Conservation (phyloP, 176 grass and related monocot genomes). For the Lolium perenne region DNA sequence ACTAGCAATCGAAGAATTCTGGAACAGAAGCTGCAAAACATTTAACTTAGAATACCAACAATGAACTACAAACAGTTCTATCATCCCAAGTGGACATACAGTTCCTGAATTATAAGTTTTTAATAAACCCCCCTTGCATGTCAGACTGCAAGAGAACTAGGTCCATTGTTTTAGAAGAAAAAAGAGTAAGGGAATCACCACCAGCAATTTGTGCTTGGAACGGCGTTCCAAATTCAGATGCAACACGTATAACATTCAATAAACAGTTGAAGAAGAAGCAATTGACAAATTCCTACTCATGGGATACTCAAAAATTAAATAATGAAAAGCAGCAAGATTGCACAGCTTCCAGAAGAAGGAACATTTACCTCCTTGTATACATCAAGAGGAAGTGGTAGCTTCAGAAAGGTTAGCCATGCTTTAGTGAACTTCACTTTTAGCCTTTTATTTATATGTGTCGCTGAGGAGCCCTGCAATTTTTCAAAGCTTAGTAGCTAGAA, state of each 20-base stretch:
- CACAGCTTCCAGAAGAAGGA: neutral
- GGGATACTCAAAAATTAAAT: neutral
- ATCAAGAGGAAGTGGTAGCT: constrained; percentile 86
- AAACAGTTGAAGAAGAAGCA: constrained; percentile 19
- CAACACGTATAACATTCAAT: constrained; percentile 16
- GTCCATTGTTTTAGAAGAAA: neutral
- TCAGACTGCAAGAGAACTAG: neutral
- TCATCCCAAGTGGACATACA: constrained; percentile 12
- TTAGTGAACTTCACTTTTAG: constrained; percentile 83
- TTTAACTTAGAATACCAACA: constrained; percentile 1
- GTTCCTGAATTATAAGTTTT: neutral
- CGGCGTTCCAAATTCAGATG: constrained; percentile 21
- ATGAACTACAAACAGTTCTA: neutral
- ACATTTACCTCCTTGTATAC: constrained; percentile 94
- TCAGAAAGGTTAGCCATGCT: constrained; percentile 93
- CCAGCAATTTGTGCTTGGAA: constrained; percentile 15
- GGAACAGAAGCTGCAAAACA: neutral
- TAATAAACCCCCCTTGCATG: neutral
- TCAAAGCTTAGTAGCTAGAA: constrained; percentile 34
- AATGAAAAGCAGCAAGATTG: neutral
- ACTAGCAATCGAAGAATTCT: constrained; percentile 2
- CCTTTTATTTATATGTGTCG: constrained; percentile 63
- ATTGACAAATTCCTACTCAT: neutral
- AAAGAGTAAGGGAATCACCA: neutral
- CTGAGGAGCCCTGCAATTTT: constrained; percentile 51